Evolutionary conservation across 352 stramenopile species (phyloP), one percentile per base, ranked within the genome.

Genomic region (Globisporangium nagaii): DNA sequence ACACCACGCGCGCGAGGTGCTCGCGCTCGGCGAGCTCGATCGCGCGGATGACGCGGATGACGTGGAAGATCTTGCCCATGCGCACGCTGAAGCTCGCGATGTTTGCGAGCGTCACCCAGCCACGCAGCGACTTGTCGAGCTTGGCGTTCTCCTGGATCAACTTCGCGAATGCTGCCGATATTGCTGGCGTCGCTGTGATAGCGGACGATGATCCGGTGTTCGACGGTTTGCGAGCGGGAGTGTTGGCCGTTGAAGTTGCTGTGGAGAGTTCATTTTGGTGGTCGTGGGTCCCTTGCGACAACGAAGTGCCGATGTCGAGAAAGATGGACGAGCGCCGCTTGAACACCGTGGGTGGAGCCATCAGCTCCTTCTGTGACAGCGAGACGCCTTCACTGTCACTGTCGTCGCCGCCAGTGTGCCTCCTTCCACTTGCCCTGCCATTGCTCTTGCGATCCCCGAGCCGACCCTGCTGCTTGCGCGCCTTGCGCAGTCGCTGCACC

Each of bases 71-170:
- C 17, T 50, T 56, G 13, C 37, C 46, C n/a, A 87, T 34, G n/a
- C 60, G 70, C 5, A 42, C 59, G 31, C 78, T 73, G n/a, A 79
- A 68, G 13, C 56, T 65, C 15, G 63, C 67, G 28, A 87, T 53
- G 35, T 60, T 65, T 11, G 70, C 47, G 7, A 84, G 28, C 13
- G 70, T 78, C 32, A 66, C 48, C 73, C 73, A 80, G 19, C 62
- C 71, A 22, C 71, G 56, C 0, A 59, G 27, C 2, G 53, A 17
- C 15, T 66, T 30, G 13, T 71, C 42, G 5, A 30, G 7, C 4
- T 30, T 31, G 4, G 48, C 39, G 25, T 27, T 53, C 19, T 63
- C 41, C 5, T 54, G 30, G 20, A 47, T 19, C 3, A 42, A 24
- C 17, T 34, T 36, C 17, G 24, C 4, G 8, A 35, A 28, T 27